Evolutionary conservation across 805 yeast species (phyloP).

Genomic region (Candida montana): DNA sequence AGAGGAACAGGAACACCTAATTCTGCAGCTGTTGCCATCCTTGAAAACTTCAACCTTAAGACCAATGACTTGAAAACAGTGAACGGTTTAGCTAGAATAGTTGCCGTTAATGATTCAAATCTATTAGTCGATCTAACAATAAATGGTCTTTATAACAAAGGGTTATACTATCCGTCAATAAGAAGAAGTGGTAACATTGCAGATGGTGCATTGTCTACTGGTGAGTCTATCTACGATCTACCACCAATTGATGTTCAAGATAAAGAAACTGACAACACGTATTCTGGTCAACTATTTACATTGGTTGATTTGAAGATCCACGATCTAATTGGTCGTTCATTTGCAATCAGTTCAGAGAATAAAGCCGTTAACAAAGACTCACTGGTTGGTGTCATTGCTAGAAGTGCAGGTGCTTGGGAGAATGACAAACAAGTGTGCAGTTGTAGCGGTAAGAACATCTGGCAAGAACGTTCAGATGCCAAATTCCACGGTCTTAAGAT

Average conservation of each 20-base stretch:
- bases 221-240: constrained; percentile 37
- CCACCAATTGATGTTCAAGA: constrained; percentile 27
- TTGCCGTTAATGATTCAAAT: constrained; percentile 47
- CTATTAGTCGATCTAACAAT: constrained; percentile 75
- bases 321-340: constrained; percentile 65
- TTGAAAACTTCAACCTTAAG: constrained; percentile 59
- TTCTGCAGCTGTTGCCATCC: constrained; percentile 85
- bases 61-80: constrained; percentile 45
- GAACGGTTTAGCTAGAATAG: constrained; percentile 83
- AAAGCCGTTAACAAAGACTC: constrained; percentile 27
- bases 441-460: constrained; percentile 90
- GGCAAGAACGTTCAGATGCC: constrained; percentile 91
- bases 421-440: constrained; percentile 90
- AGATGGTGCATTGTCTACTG: constrained; percentile 64
- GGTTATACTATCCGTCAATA: constrained; percentile 64
- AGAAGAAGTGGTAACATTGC: constrained; percentile 73
- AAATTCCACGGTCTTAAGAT: constrained; percentile 46
- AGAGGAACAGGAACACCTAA: constrained; percentile 87
- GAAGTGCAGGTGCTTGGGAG: constrained; percentile 97
- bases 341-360: constrained; percentile 29
- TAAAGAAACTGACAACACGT: constrained; percentile 17
- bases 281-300: constrained; percentile 42
- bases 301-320: constrained; percentile 41
- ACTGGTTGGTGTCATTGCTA: constrained; percentile 83
- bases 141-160: constrained; percentile 54